Base-by-base conservation (phyloP, 768 basidiomycete species). In the Amanita phalloides region DNA sequence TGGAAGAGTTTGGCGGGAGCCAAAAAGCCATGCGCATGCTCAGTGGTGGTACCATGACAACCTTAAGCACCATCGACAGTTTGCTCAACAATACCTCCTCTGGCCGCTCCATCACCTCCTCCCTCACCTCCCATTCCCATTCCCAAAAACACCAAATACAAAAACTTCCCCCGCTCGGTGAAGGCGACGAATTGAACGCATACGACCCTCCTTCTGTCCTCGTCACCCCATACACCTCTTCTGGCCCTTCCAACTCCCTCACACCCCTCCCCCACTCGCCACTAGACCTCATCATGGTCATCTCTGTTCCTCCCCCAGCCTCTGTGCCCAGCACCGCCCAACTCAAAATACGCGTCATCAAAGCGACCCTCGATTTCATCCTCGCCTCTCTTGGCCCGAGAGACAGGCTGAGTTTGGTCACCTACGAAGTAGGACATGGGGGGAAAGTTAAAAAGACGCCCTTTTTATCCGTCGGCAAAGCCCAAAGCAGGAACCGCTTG, bases 361-460 rank as follows among this genome's bases (percentile, higher is more conserved):
- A 84, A 61, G 76, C 84, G 7, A 86, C 93, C 0, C 74, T 99
- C 35, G 87, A 93, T 59, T 97, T 97, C 64, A 65, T 90, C 47
- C 68, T 96, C 39, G 82, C 84, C 11, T 83, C 86, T 7, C 65
- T 96, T 50, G 82, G 85, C 4, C 69, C 74, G 14, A 81, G 76
- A 59, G 96, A 97, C 61, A 79, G 96, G 3, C 61, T 99, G 54
- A 89, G 89, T 57, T 61, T 98, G 58, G 92, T 98, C 23, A 93
- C 93, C 0, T 98, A 93, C 57, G 90, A 97, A 63, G 84, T 90
- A 6, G 95, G 94, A 11, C 60, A 77, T 7, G 85, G 82, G 1
- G 93, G 93, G 0, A 71, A 74, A 51, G 86, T 98, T 33, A 75
- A 92, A 55, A 92, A 89, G 70, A 96, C 94, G n/a, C 94, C 95